Evolutionary conservation across 225 moss, liverwort and hornwort genomes (phyloP).

Genomic region (Polytrichum formosum): DNA sequence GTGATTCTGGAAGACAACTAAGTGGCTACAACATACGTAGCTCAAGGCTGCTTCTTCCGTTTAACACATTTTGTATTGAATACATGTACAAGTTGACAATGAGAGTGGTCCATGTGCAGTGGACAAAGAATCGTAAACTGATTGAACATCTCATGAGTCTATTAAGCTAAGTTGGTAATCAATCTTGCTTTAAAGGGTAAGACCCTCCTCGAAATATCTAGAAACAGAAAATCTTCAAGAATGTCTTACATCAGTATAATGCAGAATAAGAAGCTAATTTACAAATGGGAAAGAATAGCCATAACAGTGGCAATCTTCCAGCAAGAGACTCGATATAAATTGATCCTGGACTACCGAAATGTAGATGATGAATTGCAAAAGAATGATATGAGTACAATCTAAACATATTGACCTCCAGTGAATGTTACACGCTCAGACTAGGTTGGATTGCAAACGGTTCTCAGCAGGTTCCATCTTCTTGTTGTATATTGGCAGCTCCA

Average conservation of each 20-base stretch:
- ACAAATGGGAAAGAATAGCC: background rate
- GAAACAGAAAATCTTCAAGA: background rate
- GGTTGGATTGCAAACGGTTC: constrained; percentile 37
- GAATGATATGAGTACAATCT: background rate
- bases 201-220: background rate
- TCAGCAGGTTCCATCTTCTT: constrained; percentile 57
- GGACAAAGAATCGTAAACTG: constrained; percentile 2
- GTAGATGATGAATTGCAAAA: background rate
- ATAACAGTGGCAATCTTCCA: background rate
- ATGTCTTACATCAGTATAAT: background rate
- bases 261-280: background rate
- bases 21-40: too few species aligned
- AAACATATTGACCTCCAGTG: background rate
- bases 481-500: constrained; percentile 86
- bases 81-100: background rate
- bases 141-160: background rate
- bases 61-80: too few species aligned
- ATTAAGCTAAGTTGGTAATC: background rate
- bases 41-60: too few species aligned
- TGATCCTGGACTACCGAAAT: background rate
- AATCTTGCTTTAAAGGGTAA: background rate
- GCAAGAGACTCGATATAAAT: background rate
- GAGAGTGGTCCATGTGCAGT: background rate
- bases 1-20: too few species aligned
- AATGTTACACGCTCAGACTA: constrained; percentile 15